Conservation (phyloP, 192 early-diverging fungal genomes). For the Coemansia interrupta region DNA sequence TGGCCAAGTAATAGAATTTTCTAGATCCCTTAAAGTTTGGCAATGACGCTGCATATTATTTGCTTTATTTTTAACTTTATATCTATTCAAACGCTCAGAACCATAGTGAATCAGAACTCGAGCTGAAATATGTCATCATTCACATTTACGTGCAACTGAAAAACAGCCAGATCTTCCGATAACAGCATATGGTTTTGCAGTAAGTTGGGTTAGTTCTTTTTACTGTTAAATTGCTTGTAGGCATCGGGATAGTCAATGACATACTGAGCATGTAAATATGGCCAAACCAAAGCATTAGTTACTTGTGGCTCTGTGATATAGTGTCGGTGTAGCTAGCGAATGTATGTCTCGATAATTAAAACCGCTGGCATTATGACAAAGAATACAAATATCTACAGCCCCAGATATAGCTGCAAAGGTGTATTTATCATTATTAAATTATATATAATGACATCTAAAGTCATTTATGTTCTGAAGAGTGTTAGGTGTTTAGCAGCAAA, state of each 20-base stretch:
- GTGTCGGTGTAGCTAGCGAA: constrained; percentile 36
- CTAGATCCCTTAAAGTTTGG: constrained; percentile 11
- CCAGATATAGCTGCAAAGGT: constrained; percentile 13
- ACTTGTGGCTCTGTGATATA: constrained; percentile 11
- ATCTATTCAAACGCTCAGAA: constrained; percentile 21
- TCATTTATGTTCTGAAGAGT: too few relatives aligned
- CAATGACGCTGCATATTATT: constrained; percentile 4
- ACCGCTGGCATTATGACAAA: constrained; percentile 2
- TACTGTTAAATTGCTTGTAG: constrained; percentile 24
- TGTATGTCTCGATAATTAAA: constrained; percentile 14
- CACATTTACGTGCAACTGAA: constrained; percentile 32
- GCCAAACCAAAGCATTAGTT: constrained; percentile 24
- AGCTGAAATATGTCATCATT: constrained; percentile 30
- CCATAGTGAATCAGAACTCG: constrained; percentile 18
- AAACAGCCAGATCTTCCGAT: constrained; percentile 16
- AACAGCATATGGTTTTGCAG: constrained; percentile 13
- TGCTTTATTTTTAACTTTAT: constrained; percentile 8
- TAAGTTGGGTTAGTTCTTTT: constrained; percentile 16
- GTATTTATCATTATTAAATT: constrained; percentile 17
- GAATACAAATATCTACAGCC: constrained; percentile 21
- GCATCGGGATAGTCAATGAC: constrained; percentile 27
- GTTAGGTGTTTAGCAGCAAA: too few relatives aligned
- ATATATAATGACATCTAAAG: too few relatives aligned
- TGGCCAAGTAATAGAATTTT: constrained; percentile 27
- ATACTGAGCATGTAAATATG: constrained; percentile 29